Evolutionary conservation across 2,329 filamentous ascomycete species (phyloP), one percentile per base, ranked within the genome.

Genomic region (Cryphonectria carpinicola): DNA sequence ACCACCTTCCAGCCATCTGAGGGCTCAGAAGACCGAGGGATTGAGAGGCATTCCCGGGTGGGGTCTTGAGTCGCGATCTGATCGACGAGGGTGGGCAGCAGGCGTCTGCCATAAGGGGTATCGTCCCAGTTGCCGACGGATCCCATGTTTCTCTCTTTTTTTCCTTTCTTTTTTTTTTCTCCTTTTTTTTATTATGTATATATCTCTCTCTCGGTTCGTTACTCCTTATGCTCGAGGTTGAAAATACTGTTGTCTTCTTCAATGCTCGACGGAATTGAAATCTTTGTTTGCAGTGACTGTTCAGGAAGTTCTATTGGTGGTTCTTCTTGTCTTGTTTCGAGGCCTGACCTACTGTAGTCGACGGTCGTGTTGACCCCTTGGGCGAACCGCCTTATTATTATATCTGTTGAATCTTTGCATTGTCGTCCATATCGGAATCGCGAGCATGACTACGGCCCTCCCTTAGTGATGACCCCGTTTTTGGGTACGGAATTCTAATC

Each of bases 51-150:
- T 71, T 73, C 71, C 56, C 71, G 71, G 43, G 32, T 46, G 1
- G 71, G 71, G 28, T 73, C 71, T 39, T 71, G 65, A 4, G n/a
- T 28, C 8, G 71, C 62, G 25, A 70, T 61, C 56, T 73, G 32
- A 22, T 73, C 71, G 70, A 73, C 49, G n/a, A 73, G 49, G 35
- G 64, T 70, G 3, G 71, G 71, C 65, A 73, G 43, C 19, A 73
- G 61, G 35, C 71, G 71, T 65, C 25, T 70, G 49, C 71, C 71
- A 35, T 70, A 73, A 1, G 65, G 65, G 0, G 46, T 63, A 14
- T 67, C 52, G 28, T 65, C 66, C 62, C 41, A 43, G 65, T 68
- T 68, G 56, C 60, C 69, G 46, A 70, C 54, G 25, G 71, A 68
- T 56, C 65, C 71, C 71, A 72, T 72, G n/a, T 37, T 39, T 46